Base-by-base conservation (phyloP, 139 green algal genomes). In the Pleodorina starrii region DNA sequence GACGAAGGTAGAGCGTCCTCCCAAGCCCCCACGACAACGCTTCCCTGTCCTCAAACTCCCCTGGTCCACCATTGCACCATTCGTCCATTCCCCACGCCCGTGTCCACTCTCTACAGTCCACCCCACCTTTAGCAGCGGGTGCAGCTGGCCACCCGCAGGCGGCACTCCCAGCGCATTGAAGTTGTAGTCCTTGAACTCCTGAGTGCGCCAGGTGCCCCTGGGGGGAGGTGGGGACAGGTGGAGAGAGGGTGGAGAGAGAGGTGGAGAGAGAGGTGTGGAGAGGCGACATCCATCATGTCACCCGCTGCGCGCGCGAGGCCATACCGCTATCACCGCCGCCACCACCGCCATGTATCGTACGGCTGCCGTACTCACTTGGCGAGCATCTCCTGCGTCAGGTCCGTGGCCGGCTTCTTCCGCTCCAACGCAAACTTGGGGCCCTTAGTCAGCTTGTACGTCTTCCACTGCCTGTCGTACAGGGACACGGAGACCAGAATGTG, bases 161-260 rank as follows among this genome's bases (percentile, higher is more conserved):
- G 89, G 91, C 32, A 95, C 86, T 0, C 97, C 97, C 40, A 99
- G 87, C 2, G 98, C 97, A 66, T 97, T 91, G 91, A 99, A 99
- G 94, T 99, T 99, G 95, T 99, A 99, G 7, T 94, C 89, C 94
- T 99, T 99, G 96, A 99, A 99, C 29, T 96, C 90, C 60, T 93
- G 76, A 0, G 92, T 92, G 77, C 94, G 94, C 97, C 97, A 99
- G 5, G 95, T 95, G 38, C 97, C 98, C 86, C 94, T 97, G 94
- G 23, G 72, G 72, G 23, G 72, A 36, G 43, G 25, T 16, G 40
- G 16, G 5, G 71, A 36, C 17, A 75, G 32, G 32, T 2, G 69
- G 35, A 32, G 32, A 17, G 69, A 46, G 69, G 69, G 38, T 40
- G 69, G 69, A 19, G 69, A 25, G 40, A 59, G 27, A 57, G 23